Conservation (phyloP, 2,329 filamentous ascomycete species). For the Epichloe elymi region DNA sequence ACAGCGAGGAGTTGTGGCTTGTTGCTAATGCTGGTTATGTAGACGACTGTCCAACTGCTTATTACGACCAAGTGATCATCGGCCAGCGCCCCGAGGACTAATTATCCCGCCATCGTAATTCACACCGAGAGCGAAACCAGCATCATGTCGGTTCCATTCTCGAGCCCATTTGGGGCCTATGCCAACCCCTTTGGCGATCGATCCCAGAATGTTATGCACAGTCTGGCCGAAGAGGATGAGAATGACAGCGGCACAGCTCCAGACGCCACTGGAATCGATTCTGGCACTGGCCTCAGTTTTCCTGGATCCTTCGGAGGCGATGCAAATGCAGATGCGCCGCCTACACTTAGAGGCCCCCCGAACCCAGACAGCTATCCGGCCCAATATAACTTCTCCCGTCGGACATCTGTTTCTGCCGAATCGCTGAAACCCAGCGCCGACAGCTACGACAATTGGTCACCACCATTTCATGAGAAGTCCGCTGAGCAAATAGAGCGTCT, state of each 20-base stretch:
- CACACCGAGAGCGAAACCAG: neutral
- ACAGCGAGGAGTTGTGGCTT: neutral
- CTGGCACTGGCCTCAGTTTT: conserved; percentile 35
- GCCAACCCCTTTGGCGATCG: conserved; percentile 57
- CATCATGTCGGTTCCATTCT: conserved; percentile 64
- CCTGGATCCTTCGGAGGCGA: conserved; percentile 41
- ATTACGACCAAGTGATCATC: neutral
- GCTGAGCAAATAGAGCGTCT: conserved; percentile 68
- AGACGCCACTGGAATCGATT: conserved; percentile 20
- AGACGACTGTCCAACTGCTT: neutral
- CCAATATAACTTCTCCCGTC: conserved; percentile 86
- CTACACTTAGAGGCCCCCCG: conserved; percentile 35
- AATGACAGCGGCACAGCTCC: conserved; percentile 58
- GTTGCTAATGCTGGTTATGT: neutral
- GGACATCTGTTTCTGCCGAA: conserved; percentile 93
- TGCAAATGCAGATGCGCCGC: conserved; percentile 31
- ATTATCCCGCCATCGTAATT: neutral
- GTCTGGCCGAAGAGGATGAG: conserved; percentile 73
- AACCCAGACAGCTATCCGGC: conserved; percentile 64
- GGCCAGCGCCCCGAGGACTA: neutral
- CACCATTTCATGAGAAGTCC: conserved; percentile 74
- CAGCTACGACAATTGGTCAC: conserved; percentile 77
- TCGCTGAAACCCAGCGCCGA: conserved; percentile 82
- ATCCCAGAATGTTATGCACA: conserved; percentile 30
- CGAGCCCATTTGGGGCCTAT: conserved; percentile 54